Evolutionary conservation across 441 rosid species (phyloP).

Genomic region (Euphorbia schlechtendalii): DNA sequence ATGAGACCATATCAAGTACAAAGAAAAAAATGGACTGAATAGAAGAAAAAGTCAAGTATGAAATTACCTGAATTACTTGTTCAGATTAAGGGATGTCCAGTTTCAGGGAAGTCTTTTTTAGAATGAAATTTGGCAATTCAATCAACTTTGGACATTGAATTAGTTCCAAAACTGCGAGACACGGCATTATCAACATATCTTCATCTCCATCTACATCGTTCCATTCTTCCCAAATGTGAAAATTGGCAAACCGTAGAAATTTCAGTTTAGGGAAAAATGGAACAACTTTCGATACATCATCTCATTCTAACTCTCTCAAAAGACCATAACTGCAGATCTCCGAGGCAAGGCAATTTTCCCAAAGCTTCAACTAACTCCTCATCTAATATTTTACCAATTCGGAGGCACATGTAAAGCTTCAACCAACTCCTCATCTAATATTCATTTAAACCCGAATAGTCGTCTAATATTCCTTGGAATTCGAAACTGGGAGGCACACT

Average conservation of each 20-base stretch:
- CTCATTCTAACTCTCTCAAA: not conserved
- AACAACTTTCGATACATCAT: not conserved
- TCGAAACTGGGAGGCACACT: too few species aligned
- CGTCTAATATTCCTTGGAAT: too few species aligned
- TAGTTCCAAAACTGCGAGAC: not conserved
- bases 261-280: not conserved
- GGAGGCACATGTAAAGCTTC: slow-evolving; percentile 4
- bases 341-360: too few species aligned
- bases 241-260: not conserved
- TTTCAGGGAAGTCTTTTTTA: not conserved
- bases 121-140: not conserved
- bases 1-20: too few species aligned
- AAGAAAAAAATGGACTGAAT: too few species aligned
- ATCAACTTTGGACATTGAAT: not conserved
- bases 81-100: too few species aligned
- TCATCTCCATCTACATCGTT: not conserved
- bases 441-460: too few species aligned
- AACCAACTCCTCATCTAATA: slow-evolving; percentile 4
- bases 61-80: too few species aligned
- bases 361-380: too few species aligned
- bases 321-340: not conserved
- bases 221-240: not conserved
- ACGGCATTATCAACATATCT: not conserved
- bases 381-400: too few species aligned
- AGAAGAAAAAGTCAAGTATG: too few species aligned